Conservation (phyloP, 1,139 yeast genomes). For the Chernovozyma aurita region DNA sequence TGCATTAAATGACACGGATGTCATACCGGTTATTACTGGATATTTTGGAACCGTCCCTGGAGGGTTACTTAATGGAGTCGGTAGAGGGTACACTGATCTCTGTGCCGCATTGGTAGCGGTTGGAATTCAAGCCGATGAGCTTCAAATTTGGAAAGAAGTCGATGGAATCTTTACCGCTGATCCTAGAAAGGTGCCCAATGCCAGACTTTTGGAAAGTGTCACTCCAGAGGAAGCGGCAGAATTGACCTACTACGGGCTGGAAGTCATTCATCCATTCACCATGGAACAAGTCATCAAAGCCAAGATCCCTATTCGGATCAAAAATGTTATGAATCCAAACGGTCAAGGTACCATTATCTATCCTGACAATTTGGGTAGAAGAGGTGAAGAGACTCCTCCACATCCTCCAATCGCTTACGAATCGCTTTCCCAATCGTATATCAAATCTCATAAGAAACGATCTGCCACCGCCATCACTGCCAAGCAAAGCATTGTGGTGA, state of each 20-base stretch:
- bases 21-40: constrained; percentile 92
- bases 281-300: constrained; percentile 98
- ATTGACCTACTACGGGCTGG: constrained; percentile 94
- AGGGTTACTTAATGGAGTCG: constrained; percentile 86
- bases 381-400: constrained; percentile 88
- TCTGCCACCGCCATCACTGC: constrained; percentile 98
- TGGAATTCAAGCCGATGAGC: constrained; percentile 85
- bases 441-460: constrained; percentile 51
- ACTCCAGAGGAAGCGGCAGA: constrained; percentile 99
- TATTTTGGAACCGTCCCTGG: constrained; percentile 95
- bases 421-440: constrained; percentile 41
- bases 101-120: constrained; percentile 97
- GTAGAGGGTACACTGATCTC: constrained; percentile 94
- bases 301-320: constrained; percentile 91
- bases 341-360: constrained; percentile 92
- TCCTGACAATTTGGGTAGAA: constrained; percentile 81
- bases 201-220: constrained; percentile 77
- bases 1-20: constrained; percentile 30
- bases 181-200: constrained; percentile 90
- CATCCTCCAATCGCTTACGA: constrained; percentile 85
- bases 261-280: constrained; percentile 97
- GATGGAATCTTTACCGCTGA: constrained; percentile 99
- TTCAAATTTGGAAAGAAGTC: constrained; percentile 98
- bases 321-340: constrained; percentile 86
- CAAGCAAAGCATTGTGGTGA: constrained; percentile 84